These are phyloP conservation scores for Cephaloascus albidus DNA, from an alignment of 805 yeast species.

Conservation along the genomic window DNA sequence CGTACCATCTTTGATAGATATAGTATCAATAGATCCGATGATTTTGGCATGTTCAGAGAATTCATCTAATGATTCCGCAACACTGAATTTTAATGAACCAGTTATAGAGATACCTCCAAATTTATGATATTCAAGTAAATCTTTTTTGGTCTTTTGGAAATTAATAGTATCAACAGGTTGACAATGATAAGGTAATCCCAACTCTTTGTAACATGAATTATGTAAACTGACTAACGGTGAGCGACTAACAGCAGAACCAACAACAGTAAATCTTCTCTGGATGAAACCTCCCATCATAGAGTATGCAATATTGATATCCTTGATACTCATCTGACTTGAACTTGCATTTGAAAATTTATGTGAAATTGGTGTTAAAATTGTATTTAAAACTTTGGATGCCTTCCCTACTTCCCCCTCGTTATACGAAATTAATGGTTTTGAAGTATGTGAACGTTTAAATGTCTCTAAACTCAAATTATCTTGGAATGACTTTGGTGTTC, in stretches of 20 bases:
- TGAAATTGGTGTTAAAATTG: constrained; percentile 27
- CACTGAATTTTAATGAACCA: constrained; percentile 32
- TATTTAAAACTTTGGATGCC: constrained; percentile 27
- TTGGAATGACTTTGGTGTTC: constrained; percentile 19
- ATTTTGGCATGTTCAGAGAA: constrained; percentile 26
- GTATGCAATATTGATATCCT: constrained; percentile 19
- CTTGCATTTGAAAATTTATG: constrained; percentile 9
- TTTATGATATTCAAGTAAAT: no score
- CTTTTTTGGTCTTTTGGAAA: constrained; percentile 18
- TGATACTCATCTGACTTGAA: constrained; percentile 19
- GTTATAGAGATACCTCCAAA: constrained; percentile 38
- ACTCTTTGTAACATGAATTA: constrained; percentile 24
- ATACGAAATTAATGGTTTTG: constrained; percentile 27
- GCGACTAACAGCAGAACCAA: constrained; percentile 34
- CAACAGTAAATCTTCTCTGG: constrained; percentile 23
- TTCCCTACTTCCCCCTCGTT: constrained; percentile 30
- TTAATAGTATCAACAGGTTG: constrained; percentile 19
- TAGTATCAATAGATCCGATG: constrained; percentile 34
- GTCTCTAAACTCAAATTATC: constrained; percentile 27
- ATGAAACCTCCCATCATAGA: constrained; percentile 28
- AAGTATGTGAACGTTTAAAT: constrained; percentile 19
- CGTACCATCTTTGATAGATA: constrained; percentile 12
- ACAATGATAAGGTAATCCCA: constrained; percentile 27
- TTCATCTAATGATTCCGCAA: constrained; percentile 25
- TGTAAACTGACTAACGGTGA: constrained; percentile 33